These are phyloP conservation scores for Metarhizium humberi DNA, from an alignment of 2,329 filamentous ascomycete species.

Conservation along the genomic window DNA sequence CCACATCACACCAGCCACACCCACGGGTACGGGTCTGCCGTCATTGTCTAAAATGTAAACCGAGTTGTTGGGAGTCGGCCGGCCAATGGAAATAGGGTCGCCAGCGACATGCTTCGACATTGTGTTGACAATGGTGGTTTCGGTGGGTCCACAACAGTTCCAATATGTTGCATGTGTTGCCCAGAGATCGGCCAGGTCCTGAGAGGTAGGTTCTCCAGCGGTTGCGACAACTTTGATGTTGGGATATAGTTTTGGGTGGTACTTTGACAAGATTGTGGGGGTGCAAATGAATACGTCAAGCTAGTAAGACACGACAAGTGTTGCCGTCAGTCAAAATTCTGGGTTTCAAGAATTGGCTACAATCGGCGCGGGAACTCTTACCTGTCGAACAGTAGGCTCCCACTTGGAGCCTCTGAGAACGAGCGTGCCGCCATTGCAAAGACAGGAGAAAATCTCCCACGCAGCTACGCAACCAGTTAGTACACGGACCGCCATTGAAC, in stretches of 20 bases:
- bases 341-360: not conserved
- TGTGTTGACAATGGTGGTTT: slow-evolving; percentile 51
- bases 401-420: slow-evolving; percentile 41
- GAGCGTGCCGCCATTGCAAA: slow-evolving; percentile 49
- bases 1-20: slow-evolving; percentile 44
- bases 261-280: slow-evolving; percentile 43
- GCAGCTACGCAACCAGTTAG: slow-evolving; percentile 31
- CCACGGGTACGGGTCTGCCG: slow-evolving; percentile 32
- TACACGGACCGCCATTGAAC: not conserved
- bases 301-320: slow-evolving; percentile 16
- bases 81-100: slow-evolving; percentile 40
- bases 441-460: slow-evolving; percentile 49
- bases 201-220: slow-evolving; percentile 43
- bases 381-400: slow-evolving; percentile 35
- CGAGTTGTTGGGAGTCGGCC: slow-evolving; percentile 45
- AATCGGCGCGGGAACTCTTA: slow-evolving; percentile 14
- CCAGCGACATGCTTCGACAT: slow-evolving; percentile 40
- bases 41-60: slow-evolving; percentile 44
- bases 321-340: not conserved
- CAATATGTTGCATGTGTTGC: slow-evolving; percentile 36
- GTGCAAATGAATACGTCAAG: slow-evolving; percentile 46
- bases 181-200: slow-evolving; percentile 46
- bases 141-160: slow-evolving; percentile 52
- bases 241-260: slow-evolving; percentile 34
- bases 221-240: slow-evolving; percentile 44